Conservation (phyloP, 192 early-diverging fungal genomes). For the Backusella westeae region DNA sequence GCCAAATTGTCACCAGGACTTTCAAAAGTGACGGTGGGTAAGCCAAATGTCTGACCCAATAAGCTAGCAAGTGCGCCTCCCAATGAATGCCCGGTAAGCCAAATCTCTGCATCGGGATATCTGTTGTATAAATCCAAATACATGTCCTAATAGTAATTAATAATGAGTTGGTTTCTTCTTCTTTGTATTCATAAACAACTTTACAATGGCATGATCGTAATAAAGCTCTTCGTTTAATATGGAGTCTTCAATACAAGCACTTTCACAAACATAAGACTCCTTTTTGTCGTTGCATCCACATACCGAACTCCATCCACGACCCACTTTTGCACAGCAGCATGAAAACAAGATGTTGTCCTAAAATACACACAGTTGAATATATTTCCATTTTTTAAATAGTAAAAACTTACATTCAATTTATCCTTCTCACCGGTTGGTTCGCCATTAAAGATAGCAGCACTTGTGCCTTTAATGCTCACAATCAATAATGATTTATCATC, state of each 20-base stretch:
- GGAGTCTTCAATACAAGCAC: slow-evolving; percentile 58
- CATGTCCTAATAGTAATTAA: slow-evolving; percentile 51
- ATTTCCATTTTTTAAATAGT: background rate
- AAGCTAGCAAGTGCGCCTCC: slow-evolving; percentile 75
- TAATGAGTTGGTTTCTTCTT: background rate
- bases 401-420: slow-evolving; percentile 62
- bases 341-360: slow-evolving; percentile 94
- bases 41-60: slow-evolving; percentile 78
- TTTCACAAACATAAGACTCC: slow-evolving; percentile 51
- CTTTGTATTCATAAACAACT: background rate
- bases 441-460: slow-evolving; percentile 59
- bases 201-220: slow-evolving; percentile 61
- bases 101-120: slow-evolving; percentile 71
- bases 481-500: slow-evolving; percentile 63
- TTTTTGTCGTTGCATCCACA: slow-evolving; percentile 74
- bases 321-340: slow-evolving; percentile 91
- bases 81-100: slow-evolving; percentile 88
- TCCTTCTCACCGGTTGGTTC: slow-evolving; percentile 70
- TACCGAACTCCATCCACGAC: slow-evolving; percentile 76
- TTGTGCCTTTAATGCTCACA: slow-evolving; percentile 88
- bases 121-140: slow-evolving; percentile 56
- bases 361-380: background rate
- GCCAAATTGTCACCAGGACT: slow-evolving; percentile 81
- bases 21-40: slow-evolving; percentile 83
- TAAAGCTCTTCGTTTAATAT: slow-evolving; percentile 64